These are phyloP conservation scores for Herpetospermum pedunculosum DNA, from an alignment of 306 rosid species.

Conservation along the genomic window DNA sequence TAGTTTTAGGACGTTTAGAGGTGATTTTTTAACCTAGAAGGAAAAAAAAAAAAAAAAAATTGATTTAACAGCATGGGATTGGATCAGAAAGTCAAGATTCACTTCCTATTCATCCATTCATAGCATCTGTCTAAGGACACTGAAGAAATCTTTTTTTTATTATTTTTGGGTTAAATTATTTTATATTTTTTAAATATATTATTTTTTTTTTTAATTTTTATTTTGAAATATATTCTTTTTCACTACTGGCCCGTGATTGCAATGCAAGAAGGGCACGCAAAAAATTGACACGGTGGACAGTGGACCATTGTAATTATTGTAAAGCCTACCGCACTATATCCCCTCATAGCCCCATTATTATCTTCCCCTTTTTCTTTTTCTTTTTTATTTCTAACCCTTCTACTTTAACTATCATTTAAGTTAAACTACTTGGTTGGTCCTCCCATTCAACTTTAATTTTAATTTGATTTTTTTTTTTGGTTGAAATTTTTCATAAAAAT, in stretches of 20 bases:
- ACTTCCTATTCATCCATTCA: neutral
- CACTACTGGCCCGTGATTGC: constrained; percentile 2
- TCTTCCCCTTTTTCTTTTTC: neutral
- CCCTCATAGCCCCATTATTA: neutral
- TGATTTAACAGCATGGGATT: neutral
- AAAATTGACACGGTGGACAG: neutral
- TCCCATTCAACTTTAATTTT: no score
- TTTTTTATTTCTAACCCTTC: neutral
- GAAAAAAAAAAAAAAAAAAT: neutral
- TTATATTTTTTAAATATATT: neutral
- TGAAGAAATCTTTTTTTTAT: neutral
- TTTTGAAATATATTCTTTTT: neutral
- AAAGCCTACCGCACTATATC: constrained; percentile 4
- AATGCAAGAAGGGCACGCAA: neutral
- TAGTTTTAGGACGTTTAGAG: no score
- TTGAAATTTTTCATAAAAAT: no score
- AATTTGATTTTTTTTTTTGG: no score
- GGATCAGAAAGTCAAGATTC: constrained; percentile 5
- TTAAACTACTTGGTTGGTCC: neutral
- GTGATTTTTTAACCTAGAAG: no score
- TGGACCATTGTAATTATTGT: constrained; percentile 9
- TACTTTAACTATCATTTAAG: neutral
- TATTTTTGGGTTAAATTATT: neutral
- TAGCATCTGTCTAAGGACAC: neutral
- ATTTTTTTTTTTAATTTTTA: no score